Percentiles rank a stretch among this genome's conserved stretches.
phyloP scores from a whole-genome alignment of 176 grass and related monocot genomes.

The Eleusine indica region DNA sequence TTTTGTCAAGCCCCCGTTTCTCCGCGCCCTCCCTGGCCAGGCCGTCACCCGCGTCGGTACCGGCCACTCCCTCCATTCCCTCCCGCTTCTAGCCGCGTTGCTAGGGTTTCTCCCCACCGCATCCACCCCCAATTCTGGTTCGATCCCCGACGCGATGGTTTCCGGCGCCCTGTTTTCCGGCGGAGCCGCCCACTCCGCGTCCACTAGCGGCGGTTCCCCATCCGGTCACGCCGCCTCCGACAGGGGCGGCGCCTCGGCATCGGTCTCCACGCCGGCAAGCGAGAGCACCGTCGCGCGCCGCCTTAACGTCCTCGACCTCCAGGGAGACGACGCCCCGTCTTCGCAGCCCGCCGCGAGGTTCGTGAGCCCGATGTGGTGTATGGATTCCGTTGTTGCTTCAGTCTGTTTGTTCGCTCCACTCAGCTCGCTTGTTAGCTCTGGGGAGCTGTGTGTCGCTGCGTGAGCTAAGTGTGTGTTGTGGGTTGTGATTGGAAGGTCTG shows the following conservation, averaged over 20 bases:
- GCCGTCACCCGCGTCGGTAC: constrained; percentile 11
- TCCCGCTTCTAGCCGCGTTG: constrained; percentile 24
- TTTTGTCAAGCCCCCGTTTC: constrained; percentile 40
- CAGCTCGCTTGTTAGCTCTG: constrained; percentile 14
- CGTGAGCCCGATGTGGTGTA: constrained; percentile 8
- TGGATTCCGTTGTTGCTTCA: constrained; percentile 16
- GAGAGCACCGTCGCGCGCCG: constrained; percentile 74
- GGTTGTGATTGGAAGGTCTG: constrained; percentile 5
- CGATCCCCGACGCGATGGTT: constrained; percentile 43
- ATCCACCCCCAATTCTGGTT: constrained; percentile 25
- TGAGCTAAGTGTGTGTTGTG: constrained; percentile 3
- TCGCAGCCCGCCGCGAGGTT: constrained; percentile 70
- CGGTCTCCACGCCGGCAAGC: constrained; percentile 73
- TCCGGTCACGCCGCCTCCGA: constrained; percentile 40
- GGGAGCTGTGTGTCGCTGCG: not conserved
- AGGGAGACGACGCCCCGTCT: constrained; percentile 65
- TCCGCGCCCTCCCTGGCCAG: constrained; percentile 39
- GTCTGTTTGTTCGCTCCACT: constrained; percentile 9
- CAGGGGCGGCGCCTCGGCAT: constrained; percentile 40
- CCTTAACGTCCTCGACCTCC: constrained; percentile 68
- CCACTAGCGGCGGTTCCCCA: constrained; percentile 55
- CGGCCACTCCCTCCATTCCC: constrained; percentile 15
- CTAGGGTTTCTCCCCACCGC: constrained; percentile 54
- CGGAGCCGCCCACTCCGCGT: constrained; percentile 53
- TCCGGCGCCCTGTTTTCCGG: constrained; percentile 49